These are phyloP conservation scores for Stromatinia cepivora DNA, from an alignment of 2,329 filamentous ascomycete genomes.

Conservation along the genomic window DNA sequence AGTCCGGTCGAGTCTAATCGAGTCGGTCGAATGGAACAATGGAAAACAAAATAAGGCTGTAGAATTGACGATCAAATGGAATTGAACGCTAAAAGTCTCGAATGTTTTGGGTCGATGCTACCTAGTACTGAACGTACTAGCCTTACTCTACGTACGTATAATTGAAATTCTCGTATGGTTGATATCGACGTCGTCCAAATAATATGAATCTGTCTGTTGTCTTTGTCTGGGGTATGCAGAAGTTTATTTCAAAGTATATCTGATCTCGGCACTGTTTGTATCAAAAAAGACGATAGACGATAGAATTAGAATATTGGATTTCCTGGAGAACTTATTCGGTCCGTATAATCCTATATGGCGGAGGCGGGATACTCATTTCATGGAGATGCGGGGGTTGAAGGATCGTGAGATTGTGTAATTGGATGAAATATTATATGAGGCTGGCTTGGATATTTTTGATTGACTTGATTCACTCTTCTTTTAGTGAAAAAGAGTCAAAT, in stretches of 20 bases:
- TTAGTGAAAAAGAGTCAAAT: neutral
- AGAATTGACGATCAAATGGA: neutral
- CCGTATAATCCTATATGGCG: slow-evolving; percentile 24
- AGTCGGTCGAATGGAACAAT: neutral
- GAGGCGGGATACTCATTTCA: slow-evolving; percentile 24
- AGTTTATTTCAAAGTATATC: neutral
- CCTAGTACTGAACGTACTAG: neutral
- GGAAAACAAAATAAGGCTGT: slow-evolving; percentile 1
- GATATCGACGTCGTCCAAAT: neutral
- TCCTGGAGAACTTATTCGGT: slow-evolving; percentile 23
- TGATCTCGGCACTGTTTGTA: neutral
- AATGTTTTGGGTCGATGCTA: neutral
- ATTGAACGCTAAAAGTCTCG: neutral
- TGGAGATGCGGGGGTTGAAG: slow-evolving; percentile 22
- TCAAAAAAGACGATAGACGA: neutral
- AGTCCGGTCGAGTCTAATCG: neutral
- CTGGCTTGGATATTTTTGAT: neutral
- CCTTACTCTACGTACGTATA: neutral
- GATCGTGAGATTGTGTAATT: neutral
- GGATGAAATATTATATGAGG: neutral
- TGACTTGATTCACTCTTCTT: neutral
- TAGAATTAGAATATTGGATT: slow-evolving; percentile 3
- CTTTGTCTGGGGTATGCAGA: neutral
- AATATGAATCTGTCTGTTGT: neutral
- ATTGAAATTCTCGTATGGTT: neutral